Conservation (phyloP, 2,329 filamentous ascomycete genomes). For the Sphaceloma murrayae region DNA sequence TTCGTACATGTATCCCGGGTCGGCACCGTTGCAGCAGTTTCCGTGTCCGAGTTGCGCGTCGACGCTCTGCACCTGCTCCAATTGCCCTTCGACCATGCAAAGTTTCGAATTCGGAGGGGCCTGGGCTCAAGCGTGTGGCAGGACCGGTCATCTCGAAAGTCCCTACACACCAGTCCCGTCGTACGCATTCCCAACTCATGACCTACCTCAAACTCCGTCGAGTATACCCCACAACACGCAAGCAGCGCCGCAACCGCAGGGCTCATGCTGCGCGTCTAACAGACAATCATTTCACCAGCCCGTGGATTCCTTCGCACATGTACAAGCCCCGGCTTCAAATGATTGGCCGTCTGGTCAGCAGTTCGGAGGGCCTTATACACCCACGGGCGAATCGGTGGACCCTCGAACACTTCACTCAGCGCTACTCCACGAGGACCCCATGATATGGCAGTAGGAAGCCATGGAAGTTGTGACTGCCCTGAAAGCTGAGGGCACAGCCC, state of each 20-base stretch:
- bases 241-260: not conserved
- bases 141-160: slow-evolving; percentile 18
- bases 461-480: not conserved
- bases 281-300: slow-evolving; percentile 1
- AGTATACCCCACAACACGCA: not conserved
- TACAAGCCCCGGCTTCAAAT: not conserved
- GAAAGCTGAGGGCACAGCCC: not conserved
- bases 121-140: slow-evolving; percentile 17
- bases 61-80: slow-evolving; percentile 16
- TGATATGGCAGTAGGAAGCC: slow-evolving; percentile 7
- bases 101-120: slow-evolving; percentile 15
- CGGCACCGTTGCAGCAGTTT: slow-evolving; percentile 14
- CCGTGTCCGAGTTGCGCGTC: slow-evolving; percentile 18
- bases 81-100: slow-evolving; percentile 19
- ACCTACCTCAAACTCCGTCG: not conserved
- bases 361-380: not conserved
- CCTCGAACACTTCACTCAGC: not conserved
- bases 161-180: slow-evolving; percentile 2
- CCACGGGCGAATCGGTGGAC: not conserved
- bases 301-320: not conserved
- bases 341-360: not conserved
- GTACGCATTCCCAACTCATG: not conserved
- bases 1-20: slow-evolving; percentile 10
- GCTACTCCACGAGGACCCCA: slow-evolving; percentile 3
- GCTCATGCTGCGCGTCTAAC: slow-evolving; percentile 1